phyloP scores from a whole-genome alignment of 371 early-diverging fungal species.

The Mortierella sp. region DNA sequence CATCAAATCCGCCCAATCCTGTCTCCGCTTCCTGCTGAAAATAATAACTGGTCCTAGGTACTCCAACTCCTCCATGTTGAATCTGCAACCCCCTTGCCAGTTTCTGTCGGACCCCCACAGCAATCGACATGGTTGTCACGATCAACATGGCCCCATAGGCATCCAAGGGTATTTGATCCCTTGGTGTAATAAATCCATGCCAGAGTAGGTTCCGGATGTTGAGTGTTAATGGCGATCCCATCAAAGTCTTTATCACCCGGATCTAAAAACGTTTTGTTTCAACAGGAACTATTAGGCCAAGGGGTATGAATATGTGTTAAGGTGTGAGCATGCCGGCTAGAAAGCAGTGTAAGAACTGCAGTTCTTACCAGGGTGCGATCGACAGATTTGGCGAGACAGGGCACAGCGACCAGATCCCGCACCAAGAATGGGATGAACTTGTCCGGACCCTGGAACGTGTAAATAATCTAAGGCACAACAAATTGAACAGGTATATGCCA shows the following conservation, averaged over 20 bases:
- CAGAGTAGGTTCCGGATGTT: conserved; percentile 56
- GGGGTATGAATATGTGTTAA: too few relatives aligned
- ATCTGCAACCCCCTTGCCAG: background rate
- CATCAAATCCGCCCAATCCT: conserved; percentile 16
- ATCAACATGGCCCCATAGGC: conserved; percentile 53
- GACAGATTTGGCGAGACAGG: conserved; percentile 28
- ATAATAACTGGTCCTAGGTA: conserved; percentile 15
- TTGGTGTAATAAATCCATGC: conserved; percentile 53
- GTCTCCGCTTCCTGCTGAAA: background rate
- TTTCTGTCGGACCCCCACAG: background rate
- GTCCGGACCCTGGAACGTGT: conserved; percentile 35
- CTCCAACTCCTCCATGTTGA: conserved; percentile 13
- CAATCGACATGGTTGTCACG: conserved; percentile 42
- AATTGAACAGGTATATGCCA: background rate
- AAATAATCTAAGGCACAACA: conserved; percentile 27
- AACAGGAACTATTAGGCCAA: too few relatives aligned
- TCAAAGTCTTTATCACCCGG: conserved; percentile 32
- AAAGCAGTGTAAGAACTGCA: background rate
- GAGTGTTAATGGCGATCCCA: conserved; percentile 53
- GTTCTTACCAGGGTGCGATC: conserved; percentile 34
- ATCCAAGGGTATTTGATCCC: conserved; percentile 40
- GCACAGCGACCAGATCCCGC: conserved; percentile 41
- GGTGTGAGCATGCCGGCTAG: too few relatives aligned
- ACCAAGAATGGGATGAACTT: conserved; percentile 49
- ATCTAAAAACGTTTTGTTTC: conserved; percentile 20